A percentile compares a stretch with the other conserved stretches of the same genome.
These are phyloP conservation scores for Parathielavia hyrcaniae DNA, from an alignment of 495 filamentous ascomycete genomes.

Conservation along the genomic window DNA sequence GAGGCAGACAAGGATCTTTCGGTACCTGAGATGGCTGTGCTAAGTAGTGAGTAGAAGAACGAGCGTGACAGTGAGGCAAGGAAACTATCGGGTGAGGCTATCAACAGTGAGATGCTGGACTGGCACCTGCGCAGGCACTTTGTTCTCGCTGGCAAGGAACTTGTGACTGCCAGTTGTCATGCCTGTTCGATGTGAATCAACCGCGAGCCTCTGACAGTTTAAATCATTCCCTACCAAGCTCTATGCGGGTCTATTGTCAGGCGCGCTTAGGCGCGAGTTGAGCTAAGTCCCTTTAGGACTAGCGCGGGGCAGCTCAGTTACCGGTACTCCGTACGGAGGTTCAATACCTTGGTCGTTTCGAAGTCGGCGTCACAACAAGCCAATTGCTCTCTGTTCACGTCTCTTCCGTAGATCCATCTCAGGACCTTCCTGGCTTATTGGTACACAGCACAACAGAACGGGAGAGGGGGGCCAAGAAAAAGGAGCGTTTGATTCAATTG, in stretches of 20 bases:
- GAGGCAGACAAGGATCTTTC: too few relatives aligned
- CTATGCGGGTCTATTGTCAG: conserved; percentile 15
- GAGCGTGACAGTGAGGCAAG: too few relatives aligned
- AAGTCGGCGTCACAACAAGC: too few relatives aligned
- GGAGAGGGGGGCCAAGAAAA: not conserved
- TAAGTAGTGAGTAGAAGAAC: too few relatives aligned
- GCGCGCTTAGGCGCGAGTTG: conserved; percentile 30
- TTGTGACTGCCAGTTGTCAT: conserved; percentile 9
- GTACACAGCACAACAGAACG: not conserved
- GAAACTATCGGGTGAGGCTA: not conserved
- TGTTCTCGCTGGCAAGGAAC: not conserved
- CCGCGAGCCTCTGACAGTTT: conserved; percentile 5
- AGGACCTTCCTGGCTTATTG: not conserved
- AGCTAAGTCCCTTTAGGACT: conserved; percentile 5
- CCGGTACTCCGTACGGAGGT: too few relatives aligned
- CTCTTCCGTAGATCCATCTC: not conserved
- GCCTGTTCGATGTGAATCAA: not conserved
- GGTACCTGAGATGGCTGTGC: too few relatives aligned
- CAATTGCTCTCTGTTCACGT: too few relatives aligned
- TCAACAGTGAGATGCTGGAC: not conserved
- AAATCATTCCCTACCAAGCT: conserved; percentile 3
- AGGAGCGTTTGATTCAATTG: not conserved
- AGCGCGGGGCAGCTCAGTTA: conserved; percentile 27
- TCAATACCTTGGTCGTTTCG: too few relatives aligned
- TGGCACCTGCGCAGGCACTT: not conserved